Conservation (phyloP, 139 green algal species). For the Edaphochlamys debaryana region DNA sequence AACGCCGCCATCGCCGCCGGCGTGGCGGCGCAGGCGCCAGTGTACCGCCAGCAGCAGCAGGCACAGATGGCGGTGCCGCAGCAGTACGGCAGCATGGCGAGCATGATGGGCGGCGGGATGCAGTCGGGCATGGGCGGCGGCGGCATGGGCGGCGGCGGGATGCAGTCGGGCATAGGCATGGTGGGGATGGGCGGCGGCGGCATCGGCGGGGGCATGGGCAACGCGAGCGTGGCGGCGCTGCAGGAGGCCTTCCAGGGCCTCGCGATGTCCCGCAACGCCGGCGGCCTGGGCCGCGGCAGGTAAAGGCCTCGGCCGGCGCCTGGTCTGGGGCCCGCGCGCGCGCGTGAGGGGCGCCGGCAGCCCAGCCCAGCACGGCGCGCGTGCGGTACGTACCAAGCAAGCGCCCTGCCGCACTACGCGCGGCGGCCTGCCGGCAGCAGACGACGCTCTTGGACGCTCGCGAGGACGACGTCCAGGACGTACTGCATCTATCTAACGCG, state of each 20-base stretch:
- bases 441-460: too few relatives aligned
- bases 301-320: too few relatives aligned
- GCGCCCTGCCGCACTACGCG: too few relatives aligned
- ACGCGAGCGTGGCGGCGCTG: slow-evolving; percentile 10
- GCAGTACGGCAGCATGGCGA: neutral
- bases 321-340: too few relatives aligned
- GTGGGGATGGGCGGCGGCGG: slow-evolving; percentile 38
- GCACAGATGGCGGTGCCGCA: slow-evolving; percentile 27
- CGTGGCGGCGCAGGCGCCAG: neutral
- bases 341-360: too few relatives aligned
- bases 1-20: neutral
- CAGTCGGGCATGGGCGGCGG: neutral
- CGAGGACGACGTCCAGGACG: too few relatives aligned
- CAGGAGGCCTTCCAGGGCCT: slow-evolving; percentile 32
- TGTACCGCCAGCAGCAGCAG: slow-evolving; percentile 18
- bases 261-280: neutral
- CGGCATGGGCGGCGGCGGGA: slow-evolving; percentile 21
- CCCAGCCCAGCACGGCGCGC: too few relatives aligned
- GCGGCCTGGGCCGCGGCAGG: slow-evolving; percentile 3
- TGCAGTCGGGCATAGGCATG: slow-evolving; percentile 18
- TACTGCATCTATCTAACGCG: too few relatives aligned
- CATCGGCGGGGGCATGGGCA: neutral
- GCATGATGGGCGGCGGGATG: slow-evolving; percentile 1
- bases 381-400: too few relatives aligned
- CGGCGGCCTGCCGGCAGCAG: too few relatives aligned